Conservation (phyloP, 2,329 filamentous ascomycete genomes). For the Pestalotiopsis sp. region DNA sequence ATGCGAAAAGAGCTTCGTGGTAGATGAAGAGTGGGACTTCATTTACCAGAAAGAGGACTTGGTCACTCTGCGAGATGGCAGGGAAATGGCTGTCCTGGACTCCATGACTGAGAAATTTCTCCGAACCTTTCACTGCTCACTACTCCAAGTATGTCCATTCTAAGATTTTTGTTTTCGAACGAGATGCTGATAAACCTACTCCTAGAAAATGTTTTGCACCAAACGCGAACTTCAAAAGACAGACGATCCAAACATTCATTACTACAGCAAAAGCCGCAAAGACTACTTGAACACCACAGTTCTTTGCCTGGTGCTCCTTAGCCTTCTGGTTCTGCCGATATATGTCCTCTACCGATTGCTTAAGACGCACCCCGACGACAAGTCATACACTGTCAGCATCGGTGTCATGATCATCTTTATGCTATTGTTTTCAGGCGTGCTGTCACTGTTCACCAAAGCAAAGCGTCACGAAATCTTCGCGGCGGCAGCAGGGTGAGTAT, state of each 20-base stretch:
- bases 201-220: not conserved
- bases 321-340: not conserved
- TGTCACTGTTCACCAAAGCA: constrained; percentile 10
- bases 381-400: constrained; percentile 5
- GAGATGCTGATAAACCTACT: not conserved
- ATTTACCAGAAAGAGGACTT: constrained; percentile 14
- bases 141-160: not conserved
- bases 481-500: constrained; percentile 8
- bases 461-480: constrained; percentile 9
- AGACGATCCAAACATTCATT: not conserved
- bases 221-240: constrained; percentile 8
- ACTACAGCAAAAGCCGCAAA: constrained; percentile 11
- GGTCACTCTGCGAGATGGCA: constrained; percentile 4
- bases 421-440: constrained; percentile 3
- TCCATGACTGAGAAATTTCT: constrained; percentile 9
- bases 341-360: not conserved
- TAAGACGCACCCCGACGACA: not conserved
- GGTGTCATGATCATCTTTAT: not conserved
- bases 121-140: constrained; percentile 1
- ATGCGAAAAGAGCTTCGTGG: not conserved
- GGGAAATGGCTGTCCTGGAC: constrained; percentile 10
- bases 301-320: not conserved
- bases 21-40: not conserved
- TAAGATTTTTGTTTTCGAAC: not conserved
- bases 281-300: constrained; percentile 5